Percentiles rank a stretch among this genome's conserved stretches.
These are phyloP conservation scores for Xenosphaeropsis pyriputrescens DNA, from an alignment of 2,329 filamentous ascomycete species.

Conservation along the genomic window DNA sequence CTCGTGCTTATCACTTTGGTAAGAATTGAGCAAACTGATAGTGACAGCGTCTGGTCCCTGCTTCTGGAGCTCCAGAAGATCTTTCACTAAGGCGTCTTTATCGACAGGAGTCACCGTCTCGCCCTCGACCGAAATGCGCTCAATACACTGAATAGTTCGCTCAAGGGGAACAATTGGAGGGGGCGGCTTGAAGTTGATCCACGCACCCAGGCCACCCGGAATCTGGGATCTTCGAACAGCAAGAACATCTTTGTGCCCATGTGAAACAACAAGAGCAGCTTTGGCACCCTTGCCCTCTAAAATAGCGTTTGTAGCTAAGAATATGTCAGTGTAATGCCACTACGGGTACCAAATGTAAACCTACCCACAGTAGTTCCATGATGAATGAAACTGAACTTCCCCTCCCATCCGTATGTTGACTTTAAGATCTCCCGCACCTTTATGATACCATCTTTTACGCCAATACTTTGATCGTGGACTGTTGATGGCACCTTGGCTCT, in stretches of 20 bases:
- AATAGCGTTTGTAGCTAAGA: constrained; percentile 28
- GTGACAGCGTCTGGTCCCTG: constrained; percentile 28
- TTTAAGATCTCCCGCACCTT: constrained; percentile 24
- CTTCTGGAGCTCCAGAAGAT: constrained; percentile 21
- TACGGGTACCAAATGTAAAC: not conserved
- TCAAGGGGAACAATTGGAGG: constrained; percentile 32
- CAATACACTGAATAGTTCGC: constrained; percentile 27
- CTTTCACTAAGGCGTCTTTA: constrained; percentile 3
- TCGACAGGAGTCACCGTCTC: too few relatives aligned
- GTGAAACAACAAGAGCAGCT: constrained; percentile 28
- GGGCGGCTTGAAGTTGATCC: constrained; percentile 30
- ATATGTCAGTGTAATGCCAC: too few relatives aligned
- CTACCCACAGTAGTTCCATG: constrained; percentile 29
- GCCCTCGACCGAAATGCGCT: constrained; percentile 15
- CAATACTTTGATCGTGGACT: constrained; percentile 28
- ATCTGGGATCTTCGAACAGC: constrained; percentile 30
- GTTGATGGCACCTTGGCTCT: constrained; percentile 30
- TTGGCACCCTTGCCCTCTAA: constrained; percentile 33
- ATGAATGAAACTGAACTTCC: constrained; percentile 31
- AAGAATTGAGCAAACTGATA: constrained; percentile 30
- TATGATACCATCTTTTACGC: constrained; percentile 27
- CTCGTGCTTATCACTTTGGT: constrained; percentile 27
- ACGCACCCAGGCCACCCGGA: constrained; percentile 32
- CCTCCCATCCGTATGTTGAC: constrained; percentile 23
- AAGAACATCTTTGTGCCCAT: constrained; percentile 32